Evolutionary conservation across 805 yeast genomes (phyloP), one percentile per base, ranked within the genome.

Genomic region (Starmerella sirachaensis): DNA sequence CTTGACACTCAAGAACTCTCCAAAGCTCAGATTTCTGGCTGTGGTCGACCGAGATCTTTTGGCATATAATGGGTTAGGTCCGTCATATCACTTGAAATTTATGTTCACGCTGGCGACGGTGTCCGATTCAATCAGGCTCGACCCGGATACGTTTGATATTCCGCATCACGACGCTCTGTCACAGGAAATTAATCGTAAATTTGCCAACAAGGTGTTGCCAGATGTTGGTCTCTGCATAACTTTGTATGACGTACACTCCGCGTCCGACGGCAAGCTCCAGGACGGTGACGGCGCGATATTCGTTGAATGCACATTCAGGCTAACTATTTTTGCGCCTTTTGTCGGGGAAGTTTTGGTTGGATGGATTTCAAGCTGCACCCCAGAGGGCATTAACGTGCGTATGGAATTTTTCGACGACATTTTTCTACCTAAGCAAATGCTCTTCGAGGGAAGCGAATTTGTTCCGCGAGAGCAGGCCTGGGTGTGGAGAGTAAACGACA

Each of bases 221-320:
- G 79, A 79, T 52, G 64, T 85, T 14, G 99, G 99, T 1, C 67
- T 91, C 3, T 86, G 84, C 30, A 62, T 91, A 13, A 68, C 91
- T 2, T 68, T 88, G 13, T 88, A 88, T 76, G 98, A 91, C 55
- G 56, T 91, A 4, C 60, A 76, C 31, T 69, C 69, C n/a, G 75
- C 80, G 18, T 82, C 81, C 33, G 97, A 91, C 50, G 98, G 97
- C 4, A 66, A 82, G 46, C 65, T 91, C 42, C 79, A 76, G 51
- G 94, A 94, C 1, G 97, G 98, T 7, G 97, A 91, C 59, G 97
- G 98, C 7, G 84, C 86, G 1, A 69, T 84, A 4, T 86, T 68
- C 51, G 75, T 83, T 28, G 79, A 77, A 36, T 49, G 78, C 14
- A 69, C 65, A 38, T 82, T 85, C 54, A 62, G 96, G 35, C 66